Conservation (phyloP, 2,329 filamentous ascomycete species). For the Grosmannia penicillata region DNA sequence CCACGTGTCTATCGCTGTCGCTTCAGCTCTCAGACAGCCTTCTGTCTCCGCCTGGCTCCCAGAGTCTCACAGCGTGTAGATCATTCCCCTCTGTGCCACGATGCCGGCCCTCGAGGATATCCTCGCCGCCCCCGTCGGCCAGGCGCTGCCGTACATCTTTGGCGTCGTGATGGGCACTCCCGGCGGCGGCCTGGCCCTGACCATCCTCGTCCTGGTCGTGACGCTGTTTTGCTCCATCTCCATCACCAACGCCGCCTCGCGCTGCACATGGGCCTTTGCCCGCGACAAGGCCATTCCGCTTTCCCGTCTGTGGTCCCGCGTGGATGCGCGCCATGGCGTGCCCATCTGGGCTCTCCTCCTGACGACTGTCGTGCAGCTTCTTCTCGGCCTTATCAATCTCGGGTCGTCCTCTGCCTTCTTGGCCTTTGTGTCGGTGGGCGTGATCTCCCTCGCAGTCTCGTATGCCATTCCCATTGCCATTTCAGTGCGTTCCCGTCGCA, state of each 20-base stretch:
- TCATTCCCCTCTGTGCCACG: slow-evolving; percentile 35
- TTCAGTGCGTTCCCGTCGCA: background rate
- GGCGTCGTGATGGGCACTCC: slow-evolving; percentile 24
- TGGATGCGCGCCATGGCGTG: slow-evolving; percentile 47
- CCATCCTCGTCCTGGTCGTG: slow-evolving; percentile 48
- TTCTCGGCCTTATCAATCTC: slow-evolving; percentile 54
- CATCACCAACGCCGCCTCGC: slow-evolving; percentile 54
- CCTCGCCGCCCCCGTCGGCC: slow-evolving; percentile 23
- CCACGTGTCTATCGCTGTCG: no score
- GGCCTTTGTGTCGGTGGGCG: slow-evolving; percentile 55
- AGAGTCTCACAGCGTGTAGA: slow-evolving; percentile 32
- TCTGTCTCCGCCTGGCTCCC: no score
- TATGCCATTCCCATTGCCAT: slow-evolving; percentile 44
- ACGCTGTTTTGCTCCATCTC: slow-evolving; percentile 56
- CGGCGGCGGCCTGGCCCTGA: slow-evolving; percentile 25
- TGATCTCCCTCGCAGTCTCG: slow-evolving; percentile 53
- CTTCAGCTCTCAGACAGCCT: no score
- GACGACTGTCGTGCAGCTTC: slow-evolving; percentile 47
- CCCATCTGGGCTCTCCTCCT: slow-evolving; percentile 62
- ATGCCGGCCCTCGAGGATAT: slow-evolving; percentile 31
- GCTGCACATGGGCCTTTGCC: slow-evolving; percentile 55
- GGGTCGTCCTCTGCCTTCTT: slow-evolving; percentile 56
- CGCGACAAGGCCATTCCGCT: slow-evolving; percentile 57
- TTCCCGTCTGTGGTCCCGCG: slow-evolving; percentile 41
- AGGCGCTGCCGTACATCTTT: slow-evolving; percentile 31